phyloP scores from a whole-genome alignment of 2,329 filamentous ascomycete species.

The Diplocarpon mali region DNA sequence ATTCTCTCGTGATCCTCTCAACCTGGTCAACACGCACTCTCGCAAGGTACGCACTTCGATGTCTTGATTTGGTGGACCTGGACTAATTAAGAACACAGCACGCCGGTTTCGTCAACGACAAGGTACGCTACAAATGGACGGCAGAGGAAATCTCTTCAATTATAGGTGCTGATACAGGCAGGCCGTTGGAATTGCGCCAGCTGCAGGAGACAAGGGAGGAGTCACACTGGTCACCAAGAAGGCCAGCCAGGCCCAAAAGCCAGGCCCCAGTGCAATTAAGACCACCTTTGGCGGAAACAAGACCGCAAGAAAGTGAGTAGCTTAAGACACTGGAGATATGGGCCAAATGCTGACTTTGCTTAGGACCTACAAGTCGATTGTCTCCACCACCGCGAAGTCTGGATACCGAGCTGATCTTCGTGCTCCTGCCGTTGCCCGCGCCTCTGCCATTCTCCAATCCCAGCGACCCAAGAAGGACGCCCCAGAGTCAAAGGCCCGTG shows the following conservation, averaged over 20 bases:
- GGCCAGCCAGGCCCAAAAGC: conserved; percentile 58
- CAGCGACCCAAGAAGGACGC: conserved; percentile 70
- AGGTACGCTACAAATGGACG: conserved; percentile 47
- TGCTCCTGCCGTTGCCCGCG: conserved; percentile 70
- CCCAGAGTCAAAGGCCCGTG: conserved; percentile 64
- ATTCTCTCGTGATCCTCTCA: conserved; percentile 91
- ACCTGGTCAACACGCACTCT: conserved; percentile 82
- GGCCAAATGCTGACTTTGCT: conserved; percentile 5
- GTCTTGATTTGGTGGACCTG: not conserved
- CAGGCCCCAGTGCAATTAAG: conserved; percentile 53
- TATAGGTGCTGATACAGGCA: conserved; percentile 18
- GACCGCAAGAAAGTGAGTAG: conserved; percentile 67
- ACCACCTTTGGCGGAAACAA: conserved; percentile 62
- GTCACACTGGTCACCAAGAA: conserved; percentile 82
- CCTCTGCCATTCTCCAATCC: conserved; percentile 70
- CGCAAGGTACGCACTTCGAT: conserved; percentile 58
- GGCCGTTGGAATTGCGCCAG: conserved; percentile 72
- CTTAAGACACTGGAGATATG: not conserved
- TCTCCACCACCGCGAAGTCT: conserved; percentile 70
- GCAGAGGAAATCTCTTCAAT: not conserved
- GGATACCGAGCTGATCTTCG: conserved; percentile 78
- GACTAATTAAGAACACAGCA: conserved; percentile 43
- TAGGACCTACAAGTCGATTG: conserved; percentile 83
- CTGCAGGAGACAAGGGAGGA: conserved; percentile 57
- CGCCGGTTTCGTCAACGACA: conserved; percentile 85